These are phyloP conservation scores for Micromonas pusilla DNA, from an alignment of 139 green algal species.

Conservation along the genomic window DNA sequence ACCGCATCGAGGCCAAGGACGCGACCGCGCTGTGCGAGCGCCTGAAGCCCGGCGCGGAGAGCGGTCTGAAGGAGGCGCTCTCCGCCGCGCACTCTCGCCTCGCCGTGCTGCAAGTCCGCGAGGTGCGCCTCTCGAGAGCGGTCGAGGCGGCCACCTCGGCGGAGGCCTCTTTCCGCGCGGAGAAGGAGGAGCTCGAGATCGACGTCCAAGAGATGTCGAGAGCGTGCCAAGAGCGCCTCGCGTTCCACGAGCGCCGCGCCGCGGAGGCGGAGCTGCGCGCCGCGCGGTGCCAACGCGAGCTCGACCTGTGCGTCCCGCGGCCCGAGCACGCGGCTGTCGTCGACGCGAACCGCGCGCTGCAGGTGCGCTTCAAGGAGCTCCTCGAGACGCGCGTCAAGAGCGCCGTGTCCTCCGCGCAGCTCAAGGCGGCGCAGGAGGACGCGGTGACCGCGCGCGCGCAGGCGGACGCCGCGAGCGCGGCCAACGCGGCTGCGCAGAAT, in stretches of 20 bases:
- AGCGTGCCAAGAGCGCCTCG: constrained; percentile 33
- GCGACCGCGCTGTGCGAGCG: constrained; percentile 34
- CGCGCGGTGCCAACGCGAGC: not conserved
- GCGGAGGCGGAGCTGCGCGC: constrained; percentile 14
- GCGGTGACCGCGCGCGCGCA: constrained; percentile 3
- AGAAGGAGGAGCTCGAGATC: constrained; percentile 37
- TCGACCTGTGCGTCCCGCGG: not conserved
- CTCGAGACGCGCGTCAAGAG: not conserved
- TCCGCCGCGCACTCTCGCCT: constrained; percentile 23
- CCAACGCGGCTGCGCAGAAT: not conserved
- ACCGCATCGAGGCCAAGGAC: constrained; percentile 39
- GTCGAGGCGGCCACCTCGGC: not conserved
- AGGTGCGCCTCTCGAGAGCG: constrained; percentile 7
- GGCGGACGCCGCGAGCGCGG: constrained; percentile 9
- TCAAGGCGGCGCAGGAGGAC: not conserved
- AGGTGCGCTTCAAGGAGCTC: constrained; percentile 41
- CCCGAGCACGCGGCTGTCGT: not conserved
- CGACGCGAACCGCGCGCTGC: constrained; percentile 28
- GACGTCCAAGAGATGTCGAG: constrained; percentile 23
- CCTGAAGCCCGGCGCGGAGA: constrained; percentile 41
- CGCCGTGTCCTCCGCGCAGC: not conserved
- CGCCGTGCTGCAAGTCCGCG: constrained; percentile 21
- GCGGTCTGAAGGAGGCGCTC: constrained; percentile 39
- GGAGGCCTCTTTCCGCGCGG: constrained; percentile 36
- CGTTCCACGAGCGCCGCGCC: not conserved